Evolutionary conservation across 306 rosid species (phyloP).

Genomic region (Dicorynia guianensis): DNA sequence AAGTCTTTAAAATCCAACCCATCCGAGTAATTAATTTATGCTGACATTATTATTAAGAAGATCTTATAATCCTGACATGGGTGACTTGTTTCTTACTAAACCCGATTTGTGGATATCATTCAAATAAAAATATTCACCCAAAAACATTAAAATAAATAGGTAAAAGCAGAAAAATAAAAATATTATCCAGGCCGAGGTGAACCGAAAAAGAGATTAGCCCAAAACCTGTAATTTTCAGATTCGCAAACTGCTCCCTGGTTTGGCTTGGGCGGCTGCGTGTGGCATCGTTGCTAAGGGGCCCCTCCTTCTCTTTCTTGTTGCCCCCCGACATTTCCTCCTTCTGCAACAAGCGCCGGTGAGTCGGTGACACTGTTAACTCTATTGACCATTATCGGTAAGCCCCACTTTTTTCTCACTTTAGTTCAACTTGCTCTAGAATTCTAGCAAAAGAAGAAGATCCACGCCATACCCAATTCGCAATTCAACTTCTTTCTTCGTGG

Average conservation of each 20-base stretch:
- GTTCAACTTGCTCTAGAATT: background rate
- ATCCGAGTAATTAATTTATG: no score
- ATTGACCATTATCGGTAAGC: conserved; percentile 31
- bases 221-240: background rate
- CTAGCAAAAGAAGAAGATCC: background rate
- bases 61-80: no score
- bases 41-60: no score
- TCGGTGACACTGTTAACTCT: conserved; percentile 15
- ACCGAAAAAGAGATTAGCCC: background rate
- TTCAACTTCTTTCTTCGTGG: background rate
- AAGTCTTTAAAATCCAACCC: no score
- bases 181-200: background rate
- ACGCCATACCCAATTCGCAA: background rate
- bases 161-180: no score
- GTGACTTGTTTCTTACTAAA: no score
- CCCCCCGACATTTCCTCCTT: background rate
- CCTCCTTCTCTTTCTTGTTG: background rate
- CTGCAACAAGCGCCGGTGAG: conserved; percentile 14
- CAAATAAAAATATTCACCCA: background rate
- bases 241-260: background rate
- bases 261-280: background rate
- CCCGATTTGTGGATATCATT: background rate
- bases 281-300: conserved; percentile 5
- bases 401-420: background rate
- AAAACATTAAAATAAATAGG: background rate